Percentiles rank a stretch among this genome's conserved stretches.
Evolutionary conservation across 345 rosid genomes (phyloP).

Genomic region (Tarenaya hassleriana): DNA sequence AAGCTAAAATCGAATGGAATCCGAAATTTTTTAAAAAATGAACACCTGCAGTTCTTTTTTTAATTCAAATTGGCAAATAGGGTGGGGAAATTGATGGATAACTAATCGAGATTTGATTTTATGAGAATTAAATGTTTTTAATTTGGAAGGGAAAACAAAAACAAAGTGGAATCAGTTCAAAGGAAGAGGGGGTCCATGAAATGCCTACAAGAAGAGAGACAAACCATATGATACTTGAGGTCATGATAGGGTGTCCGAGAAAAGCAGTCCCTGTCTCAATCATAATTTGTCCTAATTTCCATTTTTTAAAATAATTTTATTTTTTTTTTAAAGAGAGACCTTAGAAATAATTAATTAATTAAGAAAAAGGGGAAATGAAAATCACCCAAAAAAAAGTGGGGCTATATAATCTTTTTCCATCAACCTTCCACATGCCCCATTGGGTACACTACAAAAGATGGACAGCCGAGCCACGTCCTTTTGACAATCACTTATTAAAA

Average conservation of each 20-base stretch:
- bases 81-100: too few relatives aligned
- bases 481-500: too few relatives aligned
- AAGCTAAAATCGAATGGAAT: too few relatives aligned
- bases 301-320: constrained; percentile 11
- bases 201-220: constrained; percentile 34
- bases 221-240: constrained; percentile 47
- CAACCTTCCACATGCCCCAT: constrained; percentile 43
- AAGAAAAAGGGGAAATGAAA: constrained; percentile 15
- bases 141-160: constrained; percentile 13
- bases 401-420: constrained; percentile 24
- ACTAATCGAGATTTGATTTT: too few relatives aligned
- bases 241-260: constrained; percentile 58
- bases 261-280: constrained; percentile 50
- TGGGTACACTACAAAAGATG: constrained; percentile 26
- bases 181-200: constrained; percentile 4
- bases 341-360: neutral
- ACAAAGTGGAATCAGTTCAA: neutral
- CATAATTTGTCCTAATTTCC: constrained; percentile 31
- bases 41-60: too few relatives aligned
- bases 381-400: constrained; percentile 28
- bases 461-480: constrained; percentile 43
- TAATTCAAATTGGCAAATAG: too few relatives aligned
- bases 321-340: constrained; percentile 5
- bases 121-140: constrained; percentile 17
- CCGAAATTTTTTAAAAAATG: too few relatives aligned